Conservation (phyloP, 352 stramenopile species). For the Globisporangium cylindrosporum region DNA sequence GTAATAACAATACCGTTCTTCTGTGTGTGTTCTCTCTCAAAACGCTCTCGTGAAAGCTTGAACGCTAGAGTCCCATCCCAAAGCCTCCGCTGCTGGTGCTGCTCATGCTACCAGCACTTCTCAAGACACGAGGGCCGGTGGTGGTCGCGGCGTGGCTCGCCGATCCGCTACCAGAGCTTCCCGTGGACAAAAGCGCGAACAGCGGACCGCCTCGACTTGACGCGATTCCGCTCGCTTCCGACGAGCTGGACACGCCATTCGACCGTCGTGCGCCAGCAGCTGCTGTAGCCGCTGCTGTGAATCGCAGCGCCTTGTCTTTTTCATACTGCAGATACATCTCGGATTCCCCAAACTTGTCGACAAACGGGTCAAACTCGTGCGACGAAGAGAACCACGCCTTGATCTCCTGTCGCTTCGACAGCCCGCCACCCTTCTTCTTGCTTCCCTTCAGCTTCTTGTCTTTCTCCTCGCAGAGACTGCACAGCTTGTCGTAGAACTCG, state of each 20-base stretch:
- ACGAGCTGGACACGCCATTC: background rate
- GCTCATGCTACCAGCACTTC: slow-evolving; percentile 67
- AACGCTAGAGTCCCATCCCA: slow-evolving; percentile 3
- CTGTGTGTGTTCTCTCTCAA: slow-evolving; percentile 10
- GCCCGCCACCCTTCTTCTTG: slow-evolving; percentile 43
- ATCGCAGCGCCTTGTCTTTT: slow-evolving; percentile 22
- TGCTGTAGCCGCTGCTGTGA: slow-evolving; percentile 7
- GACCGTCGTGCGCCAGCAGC: slow-evolving; percentile 3
- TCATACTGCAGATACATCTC: slow-evolving; percentile 47
- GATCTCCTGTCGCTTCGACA: slow-evolving; percentile 79
- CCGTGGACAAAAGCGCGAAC: slow-evolving; percentile 34
- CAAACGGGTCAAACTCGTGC: slow-evolving; percentile 78
- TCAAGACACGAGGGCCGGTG: slow-evolving; percentile 35
- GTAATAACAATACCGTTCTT: slow-evolving; percentile 5
- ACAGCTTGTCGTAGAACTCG: slow-evolving; percentile 69
- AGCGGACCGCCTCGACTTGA: slow-evolving; percentile 13
- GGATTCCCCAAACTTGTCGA: slow-evolving; percentile 66
- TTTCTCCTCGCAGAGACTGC: slow-evolving; percentile 52
- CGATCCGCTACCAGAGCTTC: slow-evolving; percentile 33
- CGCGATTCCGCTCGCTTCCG: slow-evolving; percentile 9
- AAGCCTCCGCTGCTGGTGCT: slow-evolving; percentile 37
- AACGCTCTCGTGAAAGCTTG: background rate
- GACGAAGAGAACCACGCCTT: slow-evolving; percentile 84
- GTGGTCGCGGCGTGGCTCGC: slow-evolving; percentile 13
- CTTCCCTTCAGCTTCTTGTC: slow-evolving; percentile 50